Base-by-base conservation (phyloP, 2,329 filamentous ascomycete species). In the Plectosphaerella plurivora region DNA sequence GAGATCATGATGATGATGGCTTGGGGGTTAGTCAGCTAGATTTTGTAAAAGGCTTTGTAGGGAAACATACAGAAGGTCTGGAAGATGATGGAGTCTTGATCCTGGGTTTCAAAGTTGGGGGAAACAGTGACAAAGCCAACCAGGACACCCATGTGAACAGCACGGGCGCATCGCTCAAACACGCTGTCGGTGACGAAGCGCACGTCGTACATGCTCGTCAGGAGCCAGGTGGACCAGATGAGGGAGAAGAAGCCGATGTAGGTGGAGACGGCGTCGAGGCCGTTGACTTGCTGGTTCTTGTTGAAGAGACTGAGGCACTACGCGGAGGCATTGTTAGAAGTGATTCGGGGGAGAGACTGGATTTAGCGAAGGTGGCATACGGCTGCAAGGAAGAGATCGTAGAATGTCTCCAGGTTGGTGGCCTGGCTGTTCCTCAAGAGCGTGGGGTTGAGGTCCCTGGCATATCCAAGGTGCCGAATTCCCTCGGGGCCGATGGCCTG, bases 151-250 rank as follows among this genome's bases (percentile, higher is more conserved):
- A 88, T 77, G 57, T 87, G 83, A 3, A 81, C 57, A 3, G 76
- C 79, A 60, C 84, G 81, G 55, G 77, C 78, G 25, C 75, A 58
- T 35, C 84, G 77, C 57, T 86, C 69, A 59, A 87, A 84, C 36
- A 87, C 71, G 41, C 78, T 83, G 64, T 88, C 84, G 24, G 80
- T 74, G 1, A 81, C 77, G 61, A 86, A 88, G 1, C 84, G 82
- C 37, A 87, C 78, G 64, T 88, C 85, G 63, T 83, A 86, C 1
- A 87, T 68, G 8, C 78, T 77, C 22, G 83, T 78, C 53, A 84
- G 73, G 37, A 86, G 75, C 85, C 85, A 88, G 16, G 81, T 86
- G 53, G 85, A 78, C 84, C 84, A 88, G 5, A 87, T 70, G 18
- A 87, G 71, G 20, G 59, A 63, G 41, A 72, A 72, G 50, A 65